Percentiles rank a stretch among this genome's conserved stretches.
Evolutionary conservation across 345 rosid species (phyloP).

Genomic region (Linum trigynum): DNA sequence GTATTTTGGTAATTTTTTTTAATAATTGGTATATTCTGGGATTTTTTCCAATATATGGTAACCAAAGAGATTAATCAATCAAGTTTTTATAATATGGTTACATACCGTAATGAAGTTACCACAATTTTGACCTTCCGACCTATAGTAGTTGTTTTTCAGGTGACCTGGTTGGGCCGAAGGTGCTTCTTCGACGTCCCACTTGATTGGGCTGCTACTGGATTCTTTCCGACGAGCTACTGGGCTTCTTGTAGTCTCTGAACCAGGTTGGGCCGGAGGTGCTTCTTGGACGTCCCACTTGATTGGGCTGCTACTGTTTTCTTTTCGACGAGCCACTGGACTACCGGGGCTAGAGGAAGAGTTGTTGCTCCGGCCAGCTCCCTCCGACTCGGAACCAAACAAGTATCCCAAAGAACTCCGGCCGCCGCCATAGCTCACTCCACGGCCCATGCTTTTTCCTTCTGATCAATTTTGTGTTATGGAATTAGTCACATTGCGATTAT

Average conservation of each 20-base stretch:
- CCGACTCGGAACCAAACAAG: not conserved
- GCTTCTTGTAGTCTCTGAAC: not conserved
- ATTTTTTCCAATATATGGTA: too few species aligned
- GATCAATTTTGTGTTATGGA: too few species aligned
- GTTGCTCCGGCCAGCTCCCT: not conserved
- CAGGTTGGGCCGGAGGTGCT: not conserved
- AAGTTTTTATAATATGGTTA: not conserved
- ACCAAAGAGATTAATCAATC: too few species aligned
- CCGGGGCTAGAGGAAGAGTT: not conserved
- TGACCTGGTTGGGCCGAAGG: not conserved
- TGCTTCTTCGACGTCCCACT: not conserved
- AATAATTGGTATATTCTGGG: too few species aligned
- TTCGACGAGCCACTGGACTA: too few species aligned
- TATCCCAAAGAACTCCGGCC: conserved; percentile 1
- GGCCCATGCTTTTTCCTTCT: not conserved
- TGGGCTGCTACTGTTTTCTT: too few species aligned
- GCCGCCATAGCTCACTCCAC: conserved; percentile 1
- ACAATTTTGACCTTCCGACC: conserved; percentile 8
- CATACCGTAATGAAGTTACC: conserved; percentile 69
- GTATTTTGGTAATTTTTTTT: too few species aligned
- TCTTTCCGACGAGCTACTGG: too few species aligned
- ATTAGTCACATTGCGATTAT: too few species aligned
- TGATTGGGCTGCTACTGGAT: not conserved
- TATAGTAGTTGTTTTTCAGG: not conserved
- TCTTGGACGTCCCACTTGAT: too few species aligned